Evolutionary conservation across 148 eudicot genomes (phyloP), one percentile per base, ranked within the genome.

Genomic region (Vaccinium vitisidaea): DNA sequence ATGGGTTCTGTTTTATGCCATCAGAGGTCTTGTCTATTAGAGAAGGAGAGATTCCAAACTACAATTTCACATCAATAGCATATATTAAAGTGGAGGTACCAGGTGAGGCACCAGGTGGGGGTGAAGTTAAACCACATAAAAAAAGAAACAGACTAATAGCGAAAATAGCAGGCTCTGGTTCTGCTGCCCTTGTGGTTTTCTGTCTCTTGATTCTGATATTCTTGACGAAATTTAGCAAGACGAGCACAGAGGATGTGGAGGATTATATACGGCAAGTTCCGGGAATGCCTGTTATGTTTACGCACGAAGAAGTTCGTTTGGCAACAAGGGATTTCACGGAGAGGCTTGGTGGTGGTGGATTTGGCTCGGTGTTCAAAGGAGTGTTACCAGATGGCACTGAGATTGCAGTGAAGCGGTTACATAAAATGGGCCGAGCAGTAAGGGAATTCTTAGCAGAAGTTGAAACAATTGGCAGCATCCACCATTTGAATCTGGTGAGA

Each of bases 401-500:
- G 16, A n/a, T 73, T 18, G 84, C 84, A 6, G 84, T 74, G 84
- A 83, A 83, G 84, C 30, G 67, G 52, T 67, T 83, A 48, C 1
- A 73, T 13, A 54, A 55, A 52, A 6, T 73, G 67, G 84, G 84
- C 7, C 78, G 55, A 1, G 79, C 65, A 12, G 18, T 83, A 18
- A 50, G 32, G 53, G 84, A 83, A 49, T 83, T 83, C 79, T 3
- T 83, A 2, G 84, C 84, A 25, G 84, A 83, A 54, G 84, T 73
- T 39, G 84, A 83, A 36, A 83, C 84, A 2, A 74, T 83, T 36
- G 84, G 84, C 9, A 83, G 53, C 79, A 83, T 74, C 18, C 79
- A 83, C 79, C 84, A 82, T 73, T 82, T 16, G 15, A 82, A 82
- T 82, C 78, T 82, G 25, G 84, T 71, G 79, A 82, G 78, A 39